Percentiles rank a stretch among this genome's conserved stretches.
phyloP scores from a whole-genome alignment of 257 asterid genomes.

The Solanum virginianum region DNA sequence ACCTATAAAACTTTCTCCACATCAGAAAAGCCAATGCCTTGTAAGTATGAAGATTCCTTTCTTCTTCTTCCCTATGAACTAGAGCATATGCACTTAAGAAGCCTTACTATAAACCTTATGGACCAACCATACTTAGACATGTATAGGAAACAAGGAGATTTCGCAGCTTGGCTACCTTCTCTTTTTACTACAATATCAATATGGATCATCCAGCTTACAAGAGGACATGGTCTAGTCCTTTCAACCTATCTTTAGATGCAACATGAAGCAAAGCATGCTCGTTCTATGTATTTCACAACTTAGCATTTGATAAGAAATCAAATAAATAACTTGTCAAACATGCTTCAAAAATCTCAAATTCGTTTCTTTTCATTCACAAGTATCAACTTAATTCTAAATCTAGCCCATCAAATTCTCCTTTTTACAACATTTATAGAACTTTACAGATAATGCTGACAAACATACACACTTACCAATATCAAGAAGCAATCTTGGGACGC shows the following conservation, averaged over 20 bases:
- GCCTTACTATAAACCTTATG: neutral
- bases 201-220: neutral
- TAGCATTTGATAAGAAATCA: neutral
- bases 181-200: neutral
- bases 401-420: neutral
- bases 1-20: neutral
- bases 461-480: slow-evolving; percentile 52
- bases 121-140: neutral
- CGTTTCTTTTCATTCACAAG: neutral
- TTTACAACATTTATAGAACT: neutral
- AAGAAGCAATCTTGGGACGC: slow-evolving; percentile 66
- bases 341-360: neutral
- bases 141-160: neutral
- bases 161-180: neutral
- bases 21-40: neutral
- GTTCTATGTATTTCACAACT: neutral
- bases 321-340: neutral
- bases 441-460: neutral
- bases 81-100: neutral
- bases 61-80: neutral
- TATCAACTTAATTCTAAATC: neutral
- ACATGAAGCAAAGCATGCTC: neutral
- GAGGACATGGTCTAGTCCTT: neutral
- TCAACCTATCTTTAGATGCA: neutral
- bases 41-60: neutral